These are phyloP conservation scores for Elongisporangium anandrum DNA, from an alignment of 352 stramenopile genomes.

Conservation along the genomic window DNA sequence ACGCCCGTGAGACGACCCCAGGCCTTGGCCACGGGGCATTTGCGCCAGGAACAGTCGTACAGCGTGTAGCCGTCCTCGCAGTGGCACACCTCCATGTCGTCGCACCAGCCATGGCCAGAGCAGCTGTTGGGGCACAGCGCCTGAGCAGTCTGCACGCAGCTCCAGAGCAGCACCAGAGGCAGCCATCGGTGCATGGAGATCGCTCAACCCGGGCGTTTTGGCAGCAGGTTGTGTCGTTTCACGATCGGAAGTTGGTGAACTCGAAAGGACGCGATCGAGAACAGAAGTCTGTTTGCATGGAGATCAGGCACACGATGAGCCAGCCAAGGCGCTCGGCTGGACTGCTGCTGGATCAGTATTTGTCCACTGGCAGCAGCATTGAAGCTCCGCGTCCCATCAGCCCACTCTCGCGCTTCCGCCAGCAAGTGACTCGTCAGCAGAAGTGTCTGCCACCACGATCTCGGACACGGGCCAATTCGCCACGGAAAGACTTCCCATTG, in stretches of 20 bases:
- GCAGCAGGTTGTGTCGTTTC: background rate
- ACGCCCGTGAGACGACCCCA: conserved; percentile 46
- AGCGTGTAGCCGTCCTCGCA: conserved; percentile 52
- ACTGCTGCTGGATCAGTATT: background rate
- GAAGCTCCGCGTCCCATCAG: background rate
- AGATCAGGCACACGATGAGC: background rate
- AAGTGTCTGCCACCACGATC: background rate
- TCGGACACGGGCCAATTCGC: background rate
- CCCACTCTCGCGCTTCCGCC: background rate
- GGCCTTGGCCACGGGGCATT: conserved; percentile 39
- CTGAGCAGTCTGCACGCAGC: conserved; percentile 1
- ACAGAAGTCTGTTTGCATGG: background rate
- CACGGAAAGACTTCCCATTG: background rate
- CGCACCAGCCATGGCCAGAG: conserved; percentile 51
- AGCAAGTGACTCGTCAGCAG: background rate
- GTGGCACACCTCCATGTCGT: conserved; percentile 44
- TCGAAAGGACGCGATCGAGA: too few relatives aligned
- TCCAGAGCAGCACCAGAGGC: background rate
- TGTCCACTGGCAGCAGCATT: background rate
- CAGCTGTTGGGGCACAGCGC: conserved; percentile 55
- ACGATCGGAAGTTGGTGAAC: background rate
- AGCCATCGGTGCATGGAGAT: background rate
- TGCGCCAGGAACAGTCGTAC: conserved; percentile 58
- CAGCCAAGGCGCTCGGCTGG: background rate
- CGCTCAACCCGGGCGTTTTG: too few relatives aligned